These are phyloP conservation scores for Annulohypoxylon moriforme DNA, from an alignment of 495 filamentous ascomycete species.

Conservation along the genomic window DNA sequence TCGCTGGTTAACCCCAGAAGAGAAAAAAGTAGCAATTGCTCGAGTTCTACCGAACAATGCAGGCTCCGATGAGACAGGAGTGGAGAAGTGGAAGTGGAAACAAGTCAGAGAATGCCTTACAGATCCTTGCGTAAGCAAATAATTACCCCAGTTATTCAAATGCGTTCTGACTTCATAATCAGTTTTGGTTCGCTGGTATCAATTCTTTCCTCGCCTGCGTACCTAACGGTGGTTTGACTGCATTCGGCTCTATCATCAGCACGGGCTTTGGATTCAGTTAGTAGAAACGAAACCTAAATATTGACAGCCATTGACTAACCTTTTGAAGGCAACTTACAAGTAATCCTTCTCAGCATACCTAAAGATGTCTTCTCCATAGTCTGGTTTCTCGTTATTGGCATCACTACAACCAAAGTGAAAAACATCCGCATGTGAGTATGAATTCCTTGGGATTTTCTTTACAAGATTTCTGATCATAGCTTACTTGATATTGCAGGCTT, in stretches of 20 bases:
- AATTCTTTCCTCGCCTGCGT: constrained; percentile 61
- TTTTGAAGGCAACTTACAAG: constrained; percentile 47
- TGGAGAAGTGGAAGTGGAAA: constrained; percentile 51
- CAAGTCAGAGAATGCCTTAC: constrained; percentile 50
- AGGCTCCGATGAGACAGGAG: constrained; percentile 47
- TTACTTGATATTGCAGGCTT: constrained; percentile 28
- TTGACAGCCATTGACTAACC: too few species aligned
- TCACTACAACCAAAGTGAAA: constrained; percentile 44
- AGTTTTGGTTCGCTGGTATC: constrained; percentile 58
- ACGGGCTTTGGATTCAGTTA: constrained; percentile 57
- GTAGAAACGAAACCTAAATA: background rate
- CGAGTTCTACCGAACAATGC: constrained; percentile 50
- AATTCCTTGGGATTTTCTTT: too few species aligned
- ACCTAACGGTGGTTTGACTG: constrained; percentile 63
- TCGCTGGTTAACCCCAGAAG: constrained; percentile 48
- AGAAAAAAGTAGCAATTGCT: constrained; percentile 52
- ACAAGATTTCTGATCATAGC: too few species aligned
- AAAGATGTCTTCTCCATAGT: constrained; percentile 41
- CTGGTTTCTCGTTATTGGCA: constrained; percentile 46
- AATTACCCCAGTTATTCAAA: too few species aligned
- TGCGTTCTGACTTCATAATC: too few species aligned
- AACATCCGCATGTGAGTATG: constrained; percentile 49
- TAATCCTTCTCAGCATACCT: constrained; percentile 48
- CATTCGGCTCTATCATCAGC: constrained; percentile 62
- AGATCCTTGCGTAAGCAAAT: constrained; percentile 49